Evolutionary conservation across 345 rosid species (phyloP).

Genomic region (Camelina laxa): DNA sequence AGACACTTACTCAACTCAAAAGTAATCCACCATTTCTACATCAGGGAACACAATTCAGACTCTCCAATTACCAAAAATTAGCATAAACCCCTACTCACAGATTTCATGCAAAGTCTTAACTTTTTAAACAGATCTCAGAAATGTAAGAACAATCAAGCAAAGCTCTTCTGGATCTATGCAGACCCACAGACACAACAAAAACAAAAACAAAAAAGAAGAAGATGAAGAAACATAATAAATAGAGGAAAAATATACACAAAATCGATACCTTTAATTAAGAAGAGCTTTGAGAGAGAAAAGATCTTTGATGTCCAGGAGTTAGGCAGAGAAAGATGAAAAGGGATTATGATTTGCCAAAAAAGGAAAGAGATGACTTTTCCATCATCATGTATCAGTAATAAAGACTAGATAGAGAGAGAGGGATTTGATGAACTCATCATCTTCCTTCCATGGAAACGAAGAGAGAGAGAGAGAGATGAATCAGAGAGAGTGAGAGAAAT

Average conservation of each 20-base stretch:
- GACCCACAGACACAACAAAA: conserved; percentile 34
- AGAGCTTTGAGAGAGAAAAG: conserved; percentile 12
- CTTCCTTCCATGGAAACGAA: conserved; percentile 49
- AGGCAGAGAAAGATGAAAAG: conserved; percentile 39
- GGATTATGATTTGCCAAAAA: neutral
- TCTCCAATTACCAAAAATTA: conserved; percentile 5
- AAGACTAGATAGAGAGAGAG: conserved; percentile 13
- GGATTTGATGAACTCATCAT: conserved; percentile 41
- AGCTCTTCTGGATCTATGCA: conserved; percentile 43
- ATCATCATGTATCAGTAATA: conserved; percentile 37
- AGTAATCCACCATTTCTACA: conserved; percentile 21
- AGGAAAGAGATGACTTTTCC: conserved; percentile 34
- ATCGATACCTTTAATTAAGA: conserved; percentile 16
- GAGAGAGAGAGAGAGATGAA: conserved; percentile 34
- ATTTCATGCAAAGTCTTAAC: conserved; percentile 33
- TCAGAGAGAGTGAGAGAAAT: conserved; percentile 36
- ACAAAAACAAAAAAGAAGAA: neutral
- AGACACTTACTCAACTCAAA: neutral
- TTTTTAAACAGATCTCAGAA: conserved; percentile 48
- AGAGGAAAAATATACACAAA: conserved; percentile 2
- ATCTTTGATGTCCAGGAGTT: conserved; percentile 14
- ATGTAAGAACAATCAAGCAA: conserved; percentile 43
- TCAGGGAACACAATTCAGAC: conserved; percentile 7
- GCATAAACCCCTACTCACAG: neutral
- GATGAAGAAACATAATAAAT: neutral